phyloP scores from a whole-genome alignment of 2,329 filamentous ascomycete species.

The Penicillium sp. region DNA sequence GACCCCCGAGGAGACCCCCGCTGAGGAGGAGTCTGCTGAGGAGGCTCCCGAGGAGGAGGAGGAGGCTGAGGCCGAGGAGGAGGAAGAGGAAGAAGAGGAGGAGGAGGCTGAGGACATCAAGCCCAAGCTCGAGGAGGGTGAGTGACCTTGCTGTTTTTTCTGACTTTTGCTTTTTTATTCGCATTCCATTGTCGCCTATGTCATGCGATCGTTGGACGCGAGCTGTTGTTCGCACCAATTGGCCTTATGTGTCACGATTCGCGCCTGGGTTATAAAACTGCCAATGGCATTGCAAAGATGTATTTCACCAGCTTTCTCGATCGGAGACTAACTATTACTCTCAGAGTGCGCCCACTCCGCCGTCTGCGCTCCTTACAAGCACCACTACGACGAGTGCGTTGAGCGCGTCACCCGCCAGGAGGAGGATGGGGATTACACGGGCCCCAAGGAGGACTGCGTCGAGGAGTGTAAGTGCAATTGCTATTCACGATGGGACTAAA shows the following conservation, averaged over 20 bases:
- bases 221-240: conserved; percentile 4
- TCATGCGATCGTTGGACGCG: neutral
- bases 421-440: conserved; percentile 69
- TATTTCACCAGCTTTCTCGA: neutral
- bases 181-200: neutral
- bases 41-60: conserved; percentile 55
- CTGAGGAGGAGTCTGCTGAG: conserved; percentile 50
- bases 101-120: conserved; percentile 82
- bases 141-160: conserved; percentile 44
- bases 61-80: conserved; percentile 57
- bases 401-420: conserved; percentile 76
- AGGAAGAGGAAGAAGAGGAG: conserved; percentile 73
- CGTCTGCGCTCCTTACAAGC: conserved; percentile 83
- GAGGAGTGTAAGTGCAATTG: conserved; percentile 82
- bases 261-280: conserved; percentile 1
- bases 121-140: conserved; percentile 87
- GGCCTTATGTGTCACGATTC: conserved; percentile 3
- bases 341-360: conserved; percentile 86
- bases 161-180: neutral
- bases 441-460: conserved; percentile 87
- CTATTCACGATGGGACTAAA: neutral
- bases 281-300: conserved; percentile 18
- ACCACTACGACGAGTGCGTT: conserved; percentile 97
- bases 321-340: conserved; percentile 5
- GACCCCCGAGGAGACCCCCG: conserved; percentile 48